Conservation (phyloP, 1,284 basidiomycete genomes). For the Paramarasmius palmivorus region DNA sequence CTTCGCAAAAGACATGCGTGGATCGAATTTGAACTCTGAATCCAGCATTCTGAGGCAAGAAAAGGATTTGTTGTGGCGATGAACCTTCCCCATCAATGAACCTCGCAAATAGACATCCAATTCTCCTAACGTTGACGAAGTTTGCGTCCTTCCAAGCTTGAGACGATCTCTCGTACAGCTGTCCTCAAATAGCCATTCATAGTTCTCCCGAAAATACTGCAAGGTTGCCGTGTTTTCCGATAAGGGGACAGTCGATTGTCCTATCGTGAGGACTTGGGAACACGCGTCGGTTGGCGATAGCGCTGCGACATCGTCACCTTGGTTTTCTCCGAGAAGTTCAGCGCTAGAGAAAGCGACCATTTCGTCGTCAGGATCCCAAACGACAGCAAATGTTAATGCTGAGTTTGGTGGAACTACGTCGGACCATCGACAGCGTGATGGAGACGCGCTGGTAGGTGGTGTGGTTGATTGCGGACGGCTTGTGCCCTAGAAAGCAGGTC, state of each 20-base stretch:
- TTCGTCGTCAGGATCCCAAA: slow-evolving; percentile 58
- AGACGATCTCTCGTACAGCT: not conserved
- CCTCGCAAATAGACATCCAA: slow-evolving; percentile 34
- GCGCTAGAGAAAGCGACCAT: slow-evolving; percentile 57
- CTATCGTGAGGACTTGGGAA: slow-evolving; percentile 40
- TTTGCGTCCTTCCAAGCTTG: slow-evolving; percentile 25
- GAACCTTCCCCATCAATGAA: slow-evolving; percentile 26
- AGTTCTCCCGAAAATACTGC: slow-evolving; percentile 28
- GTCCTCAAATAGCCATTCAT: slow-evolving; percentile 19
- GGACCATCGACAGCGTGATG: slow-evolving; percentile 43
- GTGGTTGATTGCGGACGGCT: too few relatives aligned
- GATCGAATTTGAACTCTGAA: slow-evolving; percentile 29
- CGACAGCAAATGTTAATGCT: slow-evolving; percentile 56
- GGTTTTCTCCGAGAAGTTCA: slow-evolving; percentile 36
- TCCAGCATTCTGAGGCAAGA: slow-evolving; percentile 28
- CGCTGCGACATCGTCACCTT: slow-evolving; percentile 25
- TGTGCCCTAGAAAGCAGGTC: too few relatives aligned
- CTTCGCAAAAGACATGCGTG: slow-evolving; percentile 25
- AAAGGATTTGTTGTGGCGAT: slow-evolving; percentile 24
- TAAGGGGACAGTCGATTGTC: slow-evolving; percentile 13
- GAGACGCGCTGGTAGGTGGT: not conserved
- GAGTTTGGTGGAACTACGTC: slow-evolving; percentile 54
- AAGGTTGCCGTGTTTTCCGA: slow-evolving; percentile 20
- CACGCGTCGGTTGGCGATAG: slow-evolving; percentile 26
- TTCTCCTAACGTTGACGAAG: slow-evolving; percentile 33